Conservation (phyloP, 805 yeast genomes). For the Candida berthetii region DNA sequence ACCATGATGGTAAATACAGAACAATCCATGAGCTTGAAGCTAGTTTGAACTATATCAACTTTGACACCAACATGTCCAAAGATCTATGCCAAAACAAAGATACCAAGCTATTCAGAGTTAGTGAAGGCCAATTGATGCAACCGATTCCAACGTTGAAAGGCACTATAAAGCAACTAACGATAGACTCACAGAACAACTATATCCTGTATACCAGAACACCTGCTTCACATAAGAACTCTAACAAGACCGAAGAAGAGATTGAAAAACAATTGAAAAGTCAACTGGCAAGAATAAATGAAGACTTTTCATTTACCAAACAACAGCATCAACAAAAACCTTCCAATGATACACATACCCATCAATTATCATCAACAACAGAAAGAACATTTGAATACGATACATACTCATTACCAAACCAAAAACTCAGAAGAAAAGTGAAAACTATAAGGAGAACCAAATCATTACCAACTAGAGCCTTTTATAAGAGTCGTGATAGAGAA, state of each 20-base stretch:
- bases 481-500: neutral
- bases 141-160: constrained; percentile 8
- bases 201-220: constrained; percentile 19
- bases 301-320: constrained; percentile 3
- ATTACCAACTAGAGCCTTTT: constrained; percentile 8
- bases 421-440: neutral
- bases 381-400: neutral
- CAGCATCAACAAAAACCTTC: too few species aligned
- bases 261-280: constrained; percentile 16
- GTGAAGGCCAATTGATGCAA: constrained; percentile 5
- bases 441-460: constrained; percentile 13
- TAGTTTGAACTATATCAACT: constrained; percentile 14
- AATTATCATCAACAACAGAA: neutral
- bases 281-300: constrained; percentile 11
- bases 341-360: neutral
- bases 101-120: constrained; percentile 8
- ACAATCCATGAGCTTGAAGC: constrained; percentile 15
- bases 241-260: constrained; percentile 9
- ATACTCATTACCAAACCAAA: neutral
- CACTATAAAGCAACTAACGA: constrained; percentile 11
- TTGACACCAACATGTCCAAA: constrained; percentile 15
- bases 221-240: constrained; percentile 12
- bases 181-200: constrained; percentile 20
- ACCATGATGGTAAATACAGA: constrained; percentile 16
- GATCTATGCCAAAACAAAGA: constrained; percentile 15